Evolutionary conservation across 176 grass and related monocot genomes (phyloP), one percentile per base, ranked within the genome.

Genomic region (Triticum monococcum): DNA sequence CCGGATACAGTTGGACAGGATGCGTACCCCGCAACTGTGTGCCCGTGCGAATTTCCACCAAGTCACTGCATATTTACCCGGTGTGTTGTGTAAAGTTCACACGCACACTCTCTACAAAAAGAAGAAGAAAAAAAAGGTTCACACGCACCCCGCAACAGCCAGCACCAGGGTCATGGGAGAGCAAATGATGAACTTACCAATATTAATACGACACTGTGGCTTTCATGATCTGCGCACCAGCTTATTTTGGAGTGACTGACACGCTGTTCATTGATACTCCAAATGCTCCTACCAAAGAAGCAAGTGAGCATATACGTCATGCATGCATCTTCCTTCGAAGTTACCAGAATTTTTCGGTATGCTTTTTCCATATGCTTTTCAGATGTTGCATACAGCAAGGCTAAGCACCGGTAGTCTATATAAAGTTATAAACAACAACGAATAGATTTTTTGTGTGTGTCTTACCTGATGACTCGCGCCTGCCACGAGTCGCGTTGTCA

Each of bases 261-360:
- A 33, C 32, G 14, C 28, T 23, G 63, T 33, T 70, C 12, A 69
- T 69, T 69, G 25, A 24, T 54, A 48, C 41, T 7, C 46, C 16
- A 52, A n/a, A 20, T 66, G 16, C 6, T 18, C 8, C 4, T 24
- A 64, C 68, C 20, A 66, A 31, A 66, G 25, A 25, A 62, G 50
- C 36, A 61, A 62, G 33, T 33, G 26, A n/a, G 63, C 38, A 11
- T 33, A 16, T 33, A 81, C 18, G 31, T 54, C 81, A 50, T 22
- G 22, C n/a, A 14, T 22, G 14, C 65, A 17, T 32, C 3, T 68
- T 59, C 68, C 7, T 67, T 32, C 9, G 59, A 88, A 69, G 20
- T 57, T 78, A 79, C 65, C 75, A n/a, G 17, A 84, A 65, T 84
- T 89, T 80, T 56, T 89, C 56, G 81, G 75, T 84, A 73, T 74